Evolutionary conservation across 306 rosid genomes (phyloP).

Genomic region (Prunus mira): DNA sequence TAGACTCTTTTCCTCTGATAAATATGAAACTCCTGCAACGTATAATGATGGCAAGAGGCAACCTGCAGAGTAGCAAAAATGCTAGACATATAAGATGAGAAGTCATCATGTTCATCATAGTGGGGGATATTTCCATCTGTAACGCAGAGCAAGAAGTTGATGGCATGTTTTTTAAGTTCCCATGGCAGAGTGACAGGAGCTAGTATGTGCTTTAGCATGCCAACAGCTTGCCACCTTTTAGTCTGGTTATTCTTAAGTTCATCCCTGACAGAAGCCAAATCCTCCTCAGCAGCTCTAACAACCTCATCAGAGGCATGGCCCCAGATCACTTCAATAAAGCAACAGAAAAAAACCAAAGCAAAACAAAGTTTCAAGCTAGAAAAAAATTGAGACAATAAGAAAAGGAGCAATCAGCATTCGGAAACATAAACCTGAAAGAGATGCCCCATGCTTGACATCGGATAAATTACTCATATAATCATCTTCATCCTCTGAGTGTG

Average conservation of each 20-base stretch:
- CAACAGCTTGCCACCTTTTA: constrained; percentile 86
- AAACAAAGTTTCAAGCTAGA: constrained; percentile 2
- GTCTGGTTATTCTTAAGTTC: constrained; percentile 54
- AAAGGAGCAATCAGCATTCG: constrained; percentile 4
- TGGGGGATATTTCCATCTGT: constrained; percentile 35
- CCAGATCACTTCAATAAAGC: constrained; percentile 62
- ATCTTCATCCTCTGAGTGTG: constrained; percentile 58
- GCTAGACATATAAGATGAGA: constrained; percentile 52
- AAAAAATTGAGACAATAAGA: neutral
- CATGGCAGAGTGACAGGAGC: constrained; percentile 60
- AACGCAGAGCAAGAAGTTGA: constrained; percentile 69
- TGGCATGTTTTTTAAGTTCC: constrained; percentile 65
- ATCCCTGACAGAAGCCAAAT: constrained; percentile 45
- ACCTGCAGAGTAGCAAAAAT: constrained; percentile 80
- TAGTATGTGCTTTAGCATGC: constrained; percentile 64
- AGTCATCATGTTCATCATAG: constrained; percentile 38
- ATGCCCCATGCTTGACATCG: constrained; percentile 67
- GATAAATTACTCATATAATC: constrained; percentile 46
- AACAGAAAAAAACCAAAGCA: constrained; percentile 18
- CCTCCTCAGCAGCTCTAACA: constrained; percentile 52
- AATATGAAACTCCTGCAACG: neutral
- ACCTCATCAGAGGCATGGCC: constrained; percentile 56
- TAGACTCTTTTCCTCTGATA: constrained; percentile 8
- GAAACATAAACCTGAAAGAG: constrained; percentile 70
- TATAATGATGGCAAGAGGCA: constrained; percentile 9